Evolutionary conservation across 768 basidiomycete species (phyloP).

Genomic region (Lactarius quietus): DNA sequence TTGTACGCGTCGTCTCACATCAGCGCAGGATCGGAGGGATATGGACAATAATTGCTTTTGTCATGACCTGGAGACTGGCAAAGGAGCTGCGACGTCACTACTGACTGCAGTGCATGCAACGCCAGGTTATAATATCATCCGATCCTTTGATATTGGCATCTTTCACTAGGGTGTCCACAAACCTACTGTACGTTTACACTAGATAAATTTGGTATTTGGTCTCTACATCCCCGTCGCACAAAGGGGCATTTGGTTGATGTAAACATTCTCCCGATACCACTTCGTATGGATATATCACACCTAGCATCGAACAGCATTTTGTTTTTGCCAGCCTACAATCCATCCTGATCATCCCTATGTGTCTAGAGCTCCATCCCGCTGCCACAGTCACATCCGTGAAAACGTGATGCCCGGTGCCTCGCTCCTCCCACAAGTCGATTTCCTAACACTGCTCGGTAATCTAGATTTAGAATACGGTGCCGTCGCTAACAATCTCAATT

Average conservation of each 20-base stretch:
- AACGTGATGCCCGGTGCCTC: conserved; percentile 7
- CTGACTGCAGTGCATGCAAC: neutral
- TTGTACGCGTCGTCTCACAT: neutral
- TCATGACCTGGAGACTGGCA: conserved; percentile 28
- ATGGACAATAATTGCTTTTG: conserved; percentile 28
- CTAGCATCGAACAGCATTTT: neutral
- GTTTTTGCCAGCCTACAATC: neutral
- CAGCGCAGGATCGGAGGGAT: conserved; percentile 28
- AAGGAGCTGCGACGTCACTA: conserved; percentile 23
- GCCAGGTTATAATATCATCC: neutral
- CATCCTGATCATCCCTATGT: conserved; percentile 13
- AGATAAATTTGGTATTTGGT: conserved; percentile 1
- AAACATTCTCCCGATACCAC: conserved; percentile 1
- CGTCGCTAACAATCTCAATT: conserved; percentile 82
- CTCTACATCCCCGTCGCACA: neutral
- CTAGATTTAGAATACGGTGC: conserved; percentile 62
- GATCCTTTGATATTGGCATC: neutral
- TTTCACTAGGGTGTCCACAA: neutral
- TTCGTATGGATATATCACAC: neutral
- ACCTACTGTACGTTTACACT: neutral
- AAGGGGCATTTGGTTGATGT: conserved; percentile 3
- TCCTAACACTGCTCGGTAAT: neutral
- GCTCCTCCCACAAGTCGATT: conserved; percentile 9
- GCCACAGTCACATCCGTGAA: neutral
- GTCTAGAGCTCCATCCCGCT: neutral